These are phyloP conservation scores for Rutstroemia sydowiana DNA, from an alignment of 2,329 filamentous ascomycete species.

Conservation along the genomic window DNA sequence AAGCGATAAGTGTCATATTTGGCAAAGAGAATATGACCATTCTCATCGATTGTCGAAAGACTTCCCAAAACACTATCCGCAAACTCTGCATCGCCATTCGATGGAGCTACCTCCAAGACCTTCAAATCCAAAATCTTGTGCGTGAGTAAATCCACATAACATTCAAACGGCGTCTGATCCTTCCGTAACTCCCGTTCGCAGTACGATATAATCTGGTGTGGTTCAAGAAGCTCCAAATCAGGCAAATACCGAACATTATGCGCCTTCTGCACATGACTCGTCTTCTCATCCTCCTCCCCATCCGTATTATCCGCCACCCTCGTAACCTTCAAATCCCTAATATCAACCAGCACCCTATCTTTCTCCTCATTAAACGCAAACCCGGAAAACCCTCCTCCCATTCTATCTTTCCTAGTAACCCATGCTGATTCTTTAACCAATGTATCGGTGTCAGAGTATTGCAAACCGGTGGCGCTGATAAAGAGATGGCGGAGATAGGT, in stretches of 20 bases:
- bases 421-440: neutral
- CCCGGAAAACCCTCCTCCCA: neutral
- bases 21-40: neutral
- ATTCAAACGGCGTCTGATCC: too few species aligned
- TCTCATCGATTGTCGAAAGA: neutral
- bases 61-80: constrained; percentile 4
- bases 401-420: neutral
- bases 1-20: neutral
- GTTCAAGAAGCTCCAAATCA: too few species aligned
- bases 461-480: neutral
- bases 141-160: too few species aligned
- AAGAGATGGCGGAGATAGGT: neutral
- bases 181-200: too few species aligned
- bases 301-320: too few species aligned
- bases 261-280: too few species aligned
- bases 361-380: too few species aligned
- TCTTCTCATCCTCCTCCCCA: too few species aligned
- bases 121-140: neutral
- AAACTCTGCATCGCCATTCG: constrained; percentile 16
- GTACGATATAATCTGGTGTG: too few species aligned
- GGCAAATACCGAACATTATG: too few species aligned
- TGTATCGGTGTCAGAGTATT: neutral
- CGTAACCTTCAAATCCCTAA: too few species aligned
- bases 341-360: too few species aligned
- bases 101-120: constrained; percentile 25